Evolutionary conservation across 2,329 filamentous ascomycete species (phyloP), one percentile per base, ranked within the genome.

Genomic region (Exutisphaerella laricina): DNA sequence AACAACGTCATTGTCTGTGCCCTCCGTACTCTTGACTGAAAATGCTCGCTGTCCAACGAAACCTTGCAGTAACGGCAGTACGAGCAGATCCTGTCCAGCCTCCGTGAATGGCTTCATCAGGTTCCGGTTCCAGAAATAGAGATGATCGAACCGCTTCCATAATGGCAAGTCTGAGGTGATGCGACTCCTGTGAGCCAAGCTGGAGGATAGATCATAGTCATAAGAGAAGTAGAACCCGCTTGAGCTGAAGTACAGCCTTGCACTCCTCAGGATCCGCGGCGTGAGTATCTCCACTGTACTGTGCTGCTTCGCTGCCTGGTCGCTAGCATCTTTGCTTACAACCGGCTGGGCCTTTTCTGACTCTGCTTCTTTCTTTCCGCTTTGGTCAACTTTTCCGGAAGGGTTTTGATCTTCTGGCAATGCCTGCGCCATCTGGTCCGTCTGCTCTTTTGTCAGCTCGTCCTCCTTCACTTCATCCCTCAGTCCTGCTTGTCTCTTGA

Each of bases 181-280:
- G 63, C 41, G 32, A 65, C 63, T 55, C 70, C 65, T 26, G 63
- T 61, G 47, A 39, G 64, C 62, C 48, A 77, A 62, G 41, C 77
- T 80, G 43, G 83, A 78, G 1, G 92, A 97, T 38, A 98, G 78
- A 61, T 98, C 89, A 61, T 90, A 77, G 52, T 98, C 92, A 63
- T 98, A 96, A 0, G 89, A 89, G 64, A 90, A 98, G 70, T 84
- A 97, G 65, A 96, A 97, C 62, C 87, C 96, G 50, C 77, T 77
- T 0, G 81, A 77, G 1, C 85, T 82, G 59, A 96, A 90, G 47
- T 95, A 78, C 42, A 97, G 78, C 58, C 86, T 86, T 1, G 88
- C 82, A 22, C 86, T 94, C 29, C 84, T 78, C 30, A 98, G 66
- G 28, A 97, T 72, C 59, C 95, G 94, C 1, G 90, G 90, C 8